Conservation (phyloP, 2,329 filamentous ascomycete species). For the Aspergillus sp. region DNA sequence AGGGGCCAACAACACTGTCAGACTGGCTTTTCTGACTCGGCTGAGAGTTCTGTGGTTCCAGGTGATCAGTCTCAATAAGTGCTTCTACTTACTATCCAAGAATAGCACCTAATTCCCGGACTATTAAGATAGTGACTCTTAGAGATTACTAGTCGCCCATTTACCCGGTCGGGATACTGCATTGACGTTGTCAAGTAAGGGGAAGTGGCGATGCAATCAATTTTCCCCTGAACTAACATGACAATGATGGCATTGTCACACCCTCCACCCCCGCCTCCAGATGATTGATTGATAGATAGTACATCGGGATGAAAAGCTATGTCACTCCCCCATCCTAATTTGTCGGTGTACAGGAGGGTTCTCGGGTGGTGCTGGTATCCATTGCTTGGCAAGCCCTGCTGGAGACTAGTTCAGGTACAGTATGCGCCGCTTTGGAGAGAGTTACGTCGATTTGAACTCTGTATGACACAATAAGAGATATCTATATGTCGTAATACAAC, state of each 20-base stretch:
- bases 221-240: not conserved
- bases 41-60: not conserved
- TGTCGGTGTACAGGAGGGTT: not conserved
- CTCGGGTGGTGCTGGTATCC: not conserved
- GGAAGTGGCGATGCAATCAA: not conserved
- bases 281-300: not conserved
- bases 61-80: not conserved
- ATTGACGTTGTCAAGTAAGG: not conserved
- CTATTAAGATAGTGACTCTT: not conserved
- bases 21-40: not conserved
- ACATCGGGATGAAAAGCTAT: not conserved
- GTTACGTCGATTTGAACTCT: not conserved
- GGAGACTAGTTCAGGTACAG: conserved; percentile 2
- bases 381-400: not conserved
- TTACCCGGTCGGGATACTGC: not conserved
- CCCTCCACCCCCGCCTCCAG: not conserved
- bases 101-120: not conserved
- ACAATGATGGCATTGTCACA: not conserved
- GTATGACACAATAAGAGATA: not conserved
- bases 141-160: not conserved
- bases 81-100: not conserved
- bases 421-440: not conserved
- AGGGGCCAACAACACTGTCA: not conserved
- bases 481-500: not conserved
- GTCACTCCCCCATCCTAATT: not conserved